Base-by-base conservation (phyloP, 2,329 filamentous ascomycete genomes). In the Claviceps spartinae region DNA sequence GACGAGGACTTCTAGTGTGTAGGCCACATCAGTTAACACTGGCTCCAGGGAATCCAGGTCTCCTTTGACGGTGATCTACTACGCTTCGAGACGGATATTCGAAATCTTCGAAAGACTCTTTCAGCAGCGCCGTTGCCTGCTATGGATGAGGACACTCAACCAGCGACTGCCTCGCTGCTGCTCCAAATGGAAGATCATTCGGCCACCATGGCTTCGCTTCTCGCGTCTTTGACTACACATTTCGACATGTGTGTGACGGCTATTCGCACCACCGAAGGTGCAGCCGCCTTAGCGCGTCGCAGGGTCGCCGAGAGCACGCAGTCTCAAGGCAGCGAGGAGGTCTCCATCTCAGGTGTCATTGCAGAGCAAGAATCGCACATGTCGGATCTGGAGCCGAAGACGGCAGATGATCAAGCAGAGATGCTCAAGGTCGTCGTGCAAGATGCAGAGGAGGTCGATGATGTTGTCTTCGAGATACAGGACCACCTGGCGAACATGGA, bases 231-330 rank as follows among this genome's bases (percentile, higher is more conserved):
- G 4, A 89, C 88, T 7, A 80, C 78, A 26, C 91, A 97, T 68
- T 96, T 95, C 64, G 91, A 97, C 65, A 80, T 95, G 57, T 96
- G 91, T 65, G 87, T 95, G 14, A 91, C 85, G 1, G 91, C 91
- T 1, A 84, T 96, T 44, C 86, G 89, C 54, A 88, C 91, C 49
- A 96, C 90, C 3, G 89, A 95, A 69, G 86, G 85, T 34, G 86
- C 83, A 5, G 81, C 82, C 13, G 84, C 81, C 5, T 72, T 83
- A 46, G 85, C 83, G 5, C 79, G 82, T 11, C 77, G 79, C 49
- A 84, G 81, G 56, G 84, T 81, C 0, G 83, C 83, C 44, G 83
- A 86, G 58, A 77, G 77, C 34, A 78, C 65, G 61, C 75, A 64
- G 60, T 78, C 62, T 55, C 76, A 67, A 53, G 63, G 59, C 51